A percentile compares a stretch with the other conserved stretches of the same genome.
Conservation (phyloP, 2,329 filamentous ascomycete species). For the Emydomyces testavorans region DNA sequence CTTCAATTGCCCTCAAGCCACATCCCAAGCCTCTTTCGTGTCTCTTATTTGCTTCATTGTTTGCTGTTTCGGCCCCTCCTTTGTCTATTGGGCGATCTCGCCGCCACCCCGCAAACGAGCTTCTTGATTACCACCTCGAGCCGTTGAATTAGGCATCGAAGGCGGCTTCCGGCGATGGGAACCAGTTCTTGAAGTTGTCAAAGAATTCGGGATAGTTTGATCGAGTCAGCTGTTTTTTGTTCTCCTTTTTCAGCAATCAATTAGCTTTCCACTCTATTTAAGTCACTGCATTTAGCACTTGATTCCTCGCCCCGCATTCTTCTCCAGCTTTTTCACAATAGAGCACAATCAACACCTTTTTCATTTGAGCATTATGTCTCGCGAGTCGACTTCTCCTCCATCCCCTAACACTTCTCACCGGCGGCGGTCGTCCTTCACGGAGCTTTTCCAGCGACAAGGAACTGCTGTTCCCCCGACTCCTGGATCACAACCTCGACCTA, state of each 20-base stretch:
- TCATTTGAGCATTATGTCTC: conserved; percentile 2
- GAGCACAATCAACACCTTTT: not conserved
- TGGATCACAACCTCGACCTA: conserved; percentile 11
- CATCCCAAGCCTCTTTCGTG: not conserved
- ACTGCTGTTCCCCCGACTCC: conserved; percentile 19
- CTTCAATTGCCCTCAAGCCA: not conserved
- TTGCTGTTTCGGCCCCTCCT: conserved; percentile 2
- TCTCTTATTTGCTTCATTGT: not conserved
- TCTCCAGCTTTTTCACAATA: not conserved
- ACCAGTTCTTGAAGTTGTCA: not conserved
- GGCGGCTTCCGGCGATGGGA: not conserved
- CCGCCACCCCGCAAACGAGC: conserved; percentile 9
- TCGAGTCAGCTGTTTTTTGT: not conserved
- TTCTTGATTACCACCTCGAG: not conserved
- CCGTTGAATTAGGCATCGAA: no score
- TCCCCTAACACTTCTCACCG: conserved; percentile 26
- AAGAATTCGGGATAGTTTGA: not conserved
- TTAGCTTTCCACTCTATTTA: not conserved
- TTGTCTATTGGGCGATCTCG: conserved; percentile 3
- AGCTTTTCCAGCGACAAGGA: conserved; percentile 30
- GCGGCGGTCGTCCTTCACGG: conserved; percentile 39
- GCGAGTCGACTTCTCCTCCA: conserved; percentile 24
- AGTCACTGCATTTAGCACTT: not conserved
- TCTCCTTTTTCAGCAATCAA: not conserved
- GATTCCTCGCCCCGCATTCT: not conserved